Evolutionary conservation across 2,329 filamentous ascomycete species (phyloP), one percentile per base, ranked within the genome.

Genomic region (Xylariaceae sp.): DNA sequence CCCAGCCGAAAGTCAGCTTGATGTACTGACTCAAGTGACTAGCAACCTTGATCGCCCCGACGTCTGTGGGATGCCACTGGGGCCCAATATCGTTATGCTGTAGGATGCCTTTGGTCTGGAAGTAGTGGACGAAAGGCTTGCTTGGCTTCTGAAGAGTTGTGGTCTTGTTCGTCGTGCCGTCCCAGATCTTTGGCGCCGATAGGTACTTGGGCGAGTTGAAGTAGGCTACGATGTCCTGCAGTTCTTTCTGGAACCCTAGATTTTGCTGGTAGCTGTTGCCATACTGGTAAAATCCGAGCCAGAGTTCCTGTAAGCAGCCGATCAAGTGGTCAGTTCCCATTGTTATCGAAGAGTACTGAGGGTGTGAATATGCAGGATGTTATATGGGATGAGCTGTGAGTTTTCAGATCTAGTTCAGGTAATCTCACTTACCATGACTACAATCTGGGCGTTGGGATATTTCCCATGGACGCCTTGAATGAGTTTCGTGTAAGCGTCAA

Each of bases 71-170:
- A 65, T 87, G 85, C 62, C 76, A 85, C 61, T 78, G 76, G 6
- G 84, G 83, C 2, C 76, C 79, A 57, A 86, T 83, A 65, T 87
- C 84, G 61, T 87, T 86, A 65, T 87, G 82, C 62, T 86, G 81
- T 62, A 87, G 67, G 40, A 87, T 82, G 1, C 84, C 84, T 8
- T 78, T 82, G 0, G 82, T 86, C 64, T 86, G 83, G 72, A 87
- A 87, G 63, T 85, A 84, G 65, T 85, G 79, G 26, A 87, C 59
- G 50, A 84, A 87, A 0, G 78, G 76, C 54, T 77, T 65, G 33
- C 66, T 67, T 11, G 67, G 65, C 19, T 56, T 67, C 50, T 73
- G 61, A 1, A 71, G 69, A 2, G 54, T 67, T 21, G 67, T 71
- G 1, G 70, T 76, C 19, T 66, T 73, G 49, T 77, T 76, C 16